Base-by-base conservation (phyloP, 73 alveolate genomes). In the Paramecium biaurelia region DNA sequence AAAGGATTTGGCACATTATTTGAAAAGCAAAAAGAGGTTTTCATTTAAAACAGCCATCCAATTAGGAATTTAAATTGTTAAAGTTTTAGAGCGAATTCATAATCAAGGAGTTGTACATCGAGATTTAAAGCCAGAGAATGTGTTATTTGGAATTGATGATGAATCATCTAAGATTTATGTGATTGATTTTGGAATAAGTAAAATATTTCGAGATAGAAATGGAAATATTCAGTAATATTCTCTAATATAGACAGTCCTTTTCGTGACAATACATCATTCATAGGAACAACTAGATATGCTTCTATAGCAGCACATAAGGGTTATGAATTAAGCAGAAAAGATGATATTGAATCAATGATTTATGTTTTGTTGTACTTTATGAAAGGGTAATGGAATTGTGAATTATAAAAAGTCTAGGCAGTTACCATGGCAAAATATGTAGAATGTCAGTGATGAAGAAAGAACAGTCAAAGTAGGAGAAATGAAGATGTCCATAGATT, bases 321-420 rank as follows among this genome's bases (percentile, higher is more conserved):
- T n/a, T 86, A 96, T 59, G 99, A 97, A 89, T 95, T 96, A 76
- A 93, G 99, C 47, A 92, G 99, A 28, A 86, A 98, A 85, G 94
- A 94, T 93, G 98, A 95, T 85, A 49, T 95, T 7, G 98, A 95
- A 89, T 82, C 95, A 35, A 28, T 95, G 70, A 97, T 96, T 8
- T 96, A 96, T 38, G 97, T 97, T 20, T 57, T 97, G 92, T 79
- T 94, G 84, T 94, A 94, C 63, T 94, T 94, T 85, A 11, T 53
- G 63, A 92, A 94, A 49, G 96, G 97, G 56, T 76, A 76, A 37
- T 12, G 57, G 38, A 24, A 37, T 76, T 5, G 24, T 8, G 70
- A 1, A 37, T 38, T 76, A 76, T 38, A 38, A 76, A 42, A 37
- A 76, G 89, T 41, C 89, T 76, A 76, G 93, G 67, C 93, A 87